Evolutionary conservation across 148 eudicot genomes (phyloP).

Genomic region (Rhododendron kiyosumense): DNA sequence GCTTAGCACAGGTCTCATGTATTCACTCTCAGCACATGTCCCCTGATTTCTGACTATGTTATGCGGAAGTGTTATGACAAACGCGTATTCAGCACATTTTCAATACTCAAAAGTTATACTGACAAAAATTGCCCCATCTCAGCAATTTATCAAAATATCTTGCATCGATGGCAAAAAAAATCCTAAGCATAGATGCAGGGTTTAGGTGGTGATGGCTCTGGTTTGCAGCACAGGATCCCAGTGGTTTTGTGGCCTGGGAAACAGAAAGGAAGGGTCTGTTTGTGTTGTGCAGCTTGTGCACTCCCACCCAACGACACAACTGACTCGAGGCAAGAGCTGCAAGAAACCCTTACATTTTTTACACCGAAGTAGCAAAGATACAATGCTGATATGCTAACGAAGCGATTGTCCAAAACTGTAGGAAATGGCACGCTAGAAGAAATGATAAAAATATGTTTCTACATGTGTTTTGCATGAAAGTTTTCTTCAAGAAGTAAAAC

Average conservation of each 20-base stretch:
- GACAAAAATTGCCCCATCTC: not conserved
- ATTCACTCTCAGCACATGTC: not conserved
- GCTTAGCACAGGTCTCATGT: not conserved
- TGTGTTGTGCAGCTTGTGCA: not conserved
- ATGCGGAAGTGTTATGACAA: not conserved
- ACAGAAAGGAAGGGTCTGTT: not conserved
- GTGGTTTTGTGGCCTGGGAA: not conserved
- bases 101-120: not conserved
- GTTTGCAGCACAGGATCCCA: not conserved
- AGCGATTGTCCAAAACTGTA: not conserved
- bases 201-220: not conserved
- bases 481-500: no score
- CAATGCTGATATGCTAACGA: not conserved
- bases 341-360: not conserved
- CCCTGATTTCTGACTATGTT: not conserved
- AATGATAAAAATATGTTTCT: no score
- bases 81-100: not conserved
- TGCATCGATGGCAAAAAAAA: not conserved
- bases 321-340: not conserved
- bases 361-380: not conserved
- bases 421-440: not conserved
- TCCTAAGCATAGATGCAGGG: not conserved
- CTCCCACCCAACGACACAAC: not conserved
- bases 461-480: no score
- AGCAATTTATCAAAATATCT: not conserved